Evolutionary conservation across 106 monocot species (phyloP).

Genomic region (Phalaenopsis aphrodite): DNA sequence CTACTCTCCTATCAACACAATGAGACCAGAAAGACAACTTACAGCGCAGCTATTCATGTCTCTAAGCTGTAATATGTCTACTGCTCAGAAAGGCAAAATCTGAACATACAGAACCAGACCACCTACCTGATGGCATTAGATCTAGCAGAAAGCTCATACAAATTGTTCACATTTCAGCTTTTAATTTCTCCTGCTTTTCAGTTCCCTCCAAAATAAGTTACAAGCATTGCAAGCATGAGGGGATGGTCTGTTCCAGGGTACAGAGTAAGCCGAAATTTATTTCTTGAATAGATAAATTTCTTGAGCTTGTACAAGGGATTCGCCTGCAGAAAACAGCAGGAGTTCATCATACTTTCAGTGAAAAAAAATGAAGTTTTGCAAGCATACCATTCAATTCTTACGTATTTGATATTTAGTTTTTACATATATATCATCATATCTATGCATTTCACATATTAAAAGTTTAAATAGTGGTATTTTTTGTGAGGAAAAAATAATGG

Average conservation of each 20-base stretch:
- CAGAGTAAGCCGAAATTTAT: constrained; percentile 75
- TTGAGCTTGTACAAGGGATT: constrained; percentile 61
- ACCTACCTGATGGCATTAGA: background rate
- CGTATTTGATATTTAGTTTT: too few relatives aligned
- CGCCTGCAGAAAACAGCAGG: constrained; percentile 34
- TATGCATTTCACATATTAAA: background rate
- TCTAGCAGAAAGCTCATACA: background rate
- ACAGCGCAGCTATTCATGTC: background rate
- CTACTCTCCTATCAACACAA: background rate
- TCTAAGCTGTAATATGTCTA: background rate
- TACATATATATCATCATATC: too few relatives aligned
- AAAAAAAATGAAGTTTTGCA: too few relatives aligned
- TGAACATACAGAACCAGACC: background rate
- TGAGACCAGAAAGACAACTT: background rate
- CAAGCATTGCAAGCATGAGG: constrained; percentile 54
- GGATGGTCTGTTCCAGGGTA: constrained; percentile 73
- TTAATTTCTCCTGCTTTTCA: background rate
- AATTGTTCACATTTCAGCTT: background rate
- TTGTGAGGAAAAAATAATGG: too few relatives aligned
- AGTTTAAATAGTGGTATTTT: background rate
- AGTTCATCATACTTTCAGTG: too few relatives aligned
- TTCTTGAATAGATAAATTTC: constrained; percentile 53
- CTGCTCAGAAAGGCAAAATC: too few relatives aligned
- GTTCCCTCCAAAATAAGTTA: constrained; percentile 33
- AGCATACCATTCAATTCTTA: too few relatives aligned